phyloP scores from a whole-genome alignment of 2,329 filamentous ascomycete species.

The Geoglossum cookeanum region DNA sequence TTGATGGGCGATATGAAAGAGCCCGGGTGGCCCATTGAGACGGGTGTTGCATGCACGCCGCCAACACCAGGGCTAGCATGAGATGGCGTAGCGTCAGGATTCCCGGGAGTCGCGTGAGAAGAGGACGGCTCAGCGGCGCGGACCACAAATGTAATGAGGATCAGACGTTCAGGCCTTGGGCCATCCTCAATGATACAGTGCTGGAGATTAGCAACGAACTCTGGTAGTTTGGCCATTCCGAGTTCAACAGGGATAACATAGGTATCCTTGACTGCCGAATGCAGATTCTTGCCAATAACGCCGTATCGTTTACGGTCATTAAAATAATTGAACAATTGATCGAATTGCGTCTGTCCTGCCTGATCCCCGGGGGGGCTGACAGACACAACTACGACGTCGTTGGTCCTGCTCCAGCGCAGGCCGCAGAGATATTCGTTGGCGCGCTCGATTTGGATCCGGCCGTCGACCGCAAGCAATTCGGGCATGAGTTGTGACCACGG shows the following conservation, averaged over 20 bases:
- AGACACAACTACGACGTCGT: slow-evolving; percentile 67
- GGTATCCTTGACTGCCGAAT: slow-evolving; percentile 65
- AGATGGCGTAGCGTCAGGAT: slow-evolving; percentile 6
- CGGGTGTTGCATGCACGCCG: not conserved
- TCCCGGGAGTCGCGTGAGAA: slow-evolving; percentile 9
- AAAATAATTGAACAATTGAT: slow-evolving; percentile 76
- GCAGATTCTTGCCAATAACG: slow-evolving; percentile 59
- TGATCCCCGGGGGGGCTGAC: slow-evolving; percentile 43
- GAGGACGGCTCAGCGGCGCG: slow-evolving; percentile 8
- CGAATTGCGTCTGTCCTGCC: slow-evolving; percentile 42
- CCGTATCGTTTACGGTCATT: slow-evolving; percentile 64
- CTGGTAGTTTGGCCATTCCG: slow-evolving; percentile 49
- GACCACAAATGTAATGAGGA: slow-evolving; percentile 74
- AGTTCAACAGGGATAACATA: slow-evolving; percentile 76
- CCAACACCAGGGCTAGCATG: slow-evolving; percentile 8
- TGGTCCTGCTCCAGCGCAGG: slow-evolving; percentile 60
- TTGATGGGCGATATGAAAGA: slow-evolving; percentile 4
- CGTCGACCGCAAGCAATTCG: slow-evolving; percentile 47
- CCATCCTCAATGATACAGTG: slow-evolving; percentile 60
- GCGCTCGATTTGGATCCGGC: slow-evolving; percentile 61
- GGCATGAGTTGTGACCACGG: slow-evolving; percentile 65
- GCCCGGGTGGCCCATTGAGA: slow-evolving; percentile 3
- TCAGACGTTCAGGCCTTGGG: slow-evolving; percentile 47
- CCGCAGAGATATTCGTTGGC: slow-evolving; percentile 85
- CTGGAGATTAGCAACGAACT: slow-evolving; percentile 76